Evolutionary conservation across 371 early-diverging fungal species (phyloP).

Genomic region (Apophysomyces variabilis): DNA sequence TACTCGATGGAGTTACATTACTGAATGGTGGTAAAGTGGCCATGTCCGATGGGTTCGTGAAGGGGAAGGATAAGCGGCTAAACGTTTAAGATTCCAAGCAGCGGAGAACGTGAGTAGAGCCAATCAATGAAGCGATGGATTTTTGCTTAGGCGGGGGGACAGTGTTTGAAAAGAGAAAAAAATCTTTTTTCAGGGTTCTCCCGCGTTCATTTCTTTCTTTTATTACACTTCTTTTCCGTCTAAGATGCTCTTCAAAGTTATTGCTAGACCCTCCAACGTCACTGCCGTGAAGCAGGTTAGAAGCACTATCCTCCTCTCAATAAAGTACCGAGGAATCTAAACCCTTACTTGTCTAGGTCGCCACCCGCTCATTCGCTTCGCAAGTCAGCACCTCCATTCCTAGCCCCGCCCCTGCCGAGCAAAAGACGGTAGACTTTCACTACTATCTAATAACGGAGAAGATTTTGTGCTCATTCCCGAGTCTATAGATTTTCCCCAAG

Average conservation of each 20-base stretch:
- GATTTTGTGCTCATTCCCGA: neutral
- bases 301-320: neutral
- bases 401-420: constrained; percentile 51
- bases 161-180: constrained; percentile 8
- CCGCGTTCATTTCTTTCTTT: constrained; percentile 16
- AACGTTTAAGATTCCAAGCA: neutral
- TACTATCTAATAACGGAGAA: neutral
- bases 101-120: constrained; percentile 4
- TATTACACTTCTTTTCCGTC: constrained; percentile 16
- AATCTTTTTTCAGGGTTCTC: constrained; percentile 8
- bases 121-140: constrained; percentile 2
- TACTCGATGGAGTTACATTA: neutral
- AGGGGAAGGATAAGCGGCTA: neutral
- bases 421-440: constrained; percentile 42
- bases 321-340: neutral
- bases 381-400: constrained; percentile 43
- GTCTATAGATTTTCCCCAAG: constrained; percentile 42
- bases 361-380: constrained; percentile 45
- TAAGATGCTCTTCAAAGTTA: constrained; percentile 35
- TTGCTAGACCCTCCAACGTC: constrained; percentile 29
- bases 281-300: constrained; percentile 30
- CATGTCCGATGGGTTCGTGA: neutral
- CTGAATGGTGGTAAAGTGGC: constrained; percentile 10
- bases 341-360: constrained; percentile 17
- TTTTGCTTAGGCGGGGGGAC: constrained; percentile 8